A percentile compares a stretch with the other conserved stretches of the same genome.
Evolutionary conservation across 768 basidiomycete species (phyloP).

Genomic region (Cystoderma amianthinum): DNA sequence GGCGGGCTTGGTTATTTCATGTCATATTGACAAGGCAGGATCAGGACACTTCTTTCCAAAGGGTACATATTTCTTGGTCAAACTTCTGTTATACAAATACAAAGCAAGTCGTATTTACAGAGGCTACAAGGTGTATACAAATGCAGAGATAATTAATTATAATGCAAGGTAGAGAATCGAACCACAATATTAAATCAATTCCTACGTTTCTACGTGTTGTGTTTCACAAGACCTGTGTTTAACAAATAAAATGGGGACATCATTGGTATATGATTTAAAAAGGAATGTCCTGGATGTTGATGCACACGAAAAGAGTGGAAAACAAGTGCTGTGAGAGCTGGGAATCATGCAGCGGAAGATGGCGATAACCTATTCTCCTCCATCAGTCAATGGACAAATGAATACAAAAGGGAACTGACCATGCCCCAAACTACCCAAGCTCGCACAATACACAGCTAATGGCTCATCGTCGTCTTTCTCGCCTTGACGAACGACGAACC

Average conservation of each 20-base stretch:
- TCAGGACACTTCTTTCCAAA: no score
- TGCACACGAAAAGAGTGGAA: constrained; percentile 82
- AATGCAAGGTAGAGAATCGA: no score
- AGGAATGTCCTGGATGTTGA: background rate
- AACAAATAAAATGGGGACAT: background rate
- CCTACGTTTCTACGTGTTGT: no score
- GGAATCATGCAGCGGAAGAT: constrained; percentile 84
- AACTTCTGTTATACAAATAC: background rate
- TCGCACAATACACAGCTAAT: constrained; percentile 68
- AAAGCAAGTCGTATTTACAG: background rate
- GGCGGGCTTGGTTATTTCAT: no score
- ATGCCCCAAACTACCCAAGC: constrained; percentile 62
- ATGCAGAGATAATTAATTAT: no score
- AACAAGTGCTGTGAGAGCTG: constrained; percentile 87
- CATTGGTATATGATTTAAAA: background rate
- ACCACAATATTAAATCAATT: no score
- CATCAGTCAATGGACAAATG: background rate
- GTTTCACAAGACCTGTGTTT: no score
- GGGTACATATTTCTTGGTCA: no score
- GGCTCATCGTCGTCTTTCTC: constrained; percentile 52
- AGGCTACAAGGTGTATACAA: no score
- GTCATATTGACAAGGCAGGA: no score
- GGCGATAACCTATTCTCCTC: constrained; percentile 65
- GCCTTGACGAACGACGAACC: constrained; percentile 68
- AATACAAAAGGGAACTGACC: constrained; percentile 35